Percentiles rank a stretch among this genome's conserved stretches.
Evolutionary conservation across 805 yeast genomes (phyloP).

Genomic region (Millerozyma acaciae): DNA sequence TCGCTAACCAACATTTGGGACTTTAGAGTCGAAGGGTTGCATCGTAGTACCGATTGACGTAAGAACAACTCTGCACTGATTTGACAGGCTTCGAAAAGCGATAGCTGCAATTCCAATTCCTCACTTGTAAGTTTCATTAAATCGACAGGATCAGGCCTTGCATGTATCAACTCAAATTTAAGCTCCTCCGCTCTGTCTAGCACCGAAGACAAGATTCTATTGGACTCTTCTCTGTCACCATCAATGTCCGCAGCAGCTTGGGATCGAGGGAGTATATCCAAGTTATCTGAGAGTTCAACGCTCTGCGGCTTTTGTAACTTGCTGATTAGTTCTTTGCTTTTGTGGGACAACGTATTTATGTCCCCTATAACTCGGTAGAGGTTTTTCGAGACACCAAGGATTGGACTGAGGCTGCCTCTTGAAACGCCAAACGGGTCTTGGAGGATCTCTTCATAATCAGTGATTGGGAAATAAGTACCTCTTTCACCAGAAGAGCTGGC

Average conservation of each 20-base stretch:
- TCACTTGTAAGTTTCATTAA: slow-evolving; percentile 35
- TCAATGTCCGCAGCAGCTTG: slow-evolving; percentile 9
- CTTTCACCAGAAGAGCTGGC: slow-evolving; percentile 58
- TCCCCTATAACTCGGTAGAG: slow-evolving; percentile 66
- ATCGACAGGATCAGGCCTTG: slow-evolving; percentile 51
- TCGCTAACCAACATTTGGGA: slow-evolving; percentile 56
- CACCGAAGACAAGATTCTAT: slow-evolving; percentile 21
- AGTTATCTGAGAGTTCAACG: background rate
- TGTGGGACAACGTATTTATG: slow-evolving; percentile 57
- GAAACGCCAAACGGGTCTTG: slow-evolving; percentile 29
- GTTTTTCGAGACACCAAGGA: slow-evolving; percentile 69
- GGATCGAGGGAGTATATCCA: slow-evolving; percentile 11
- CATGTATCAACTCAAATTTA: slow-evolving; percentile 46
- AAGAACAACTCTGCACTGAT: slow-evolving; percentile 64
- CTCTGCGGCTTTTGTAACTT: slow-evolving; percentile 8
- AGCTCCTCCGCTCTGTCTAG: slow-evolving; percentile 33
- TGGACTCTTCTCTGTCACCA: slow-evolving; percentile 21
- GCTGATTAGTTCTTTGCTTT: slow-evolving; percentile 33
- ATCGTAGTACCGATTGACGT: slow-evolving; percentile 57
- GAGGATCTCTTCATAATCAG: slow-evolving; percentile 55
- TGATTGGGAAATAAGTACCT: slow-evolving; percentile 61
- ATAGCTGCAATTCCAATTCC: slow-evolving; percentile 63
- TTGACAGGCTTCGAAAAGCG: slow-evolving; percentile 69
- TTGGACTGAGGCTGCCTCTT: slow-evolving; percentile 54
- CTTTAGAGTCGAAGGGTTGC: slow-evolving; percentile 61